These are phyloP conservation scores for Isabelozyma rhagii DNA, from an alignment of 805 yeast species.

Conservation along the genomic window DNA sequence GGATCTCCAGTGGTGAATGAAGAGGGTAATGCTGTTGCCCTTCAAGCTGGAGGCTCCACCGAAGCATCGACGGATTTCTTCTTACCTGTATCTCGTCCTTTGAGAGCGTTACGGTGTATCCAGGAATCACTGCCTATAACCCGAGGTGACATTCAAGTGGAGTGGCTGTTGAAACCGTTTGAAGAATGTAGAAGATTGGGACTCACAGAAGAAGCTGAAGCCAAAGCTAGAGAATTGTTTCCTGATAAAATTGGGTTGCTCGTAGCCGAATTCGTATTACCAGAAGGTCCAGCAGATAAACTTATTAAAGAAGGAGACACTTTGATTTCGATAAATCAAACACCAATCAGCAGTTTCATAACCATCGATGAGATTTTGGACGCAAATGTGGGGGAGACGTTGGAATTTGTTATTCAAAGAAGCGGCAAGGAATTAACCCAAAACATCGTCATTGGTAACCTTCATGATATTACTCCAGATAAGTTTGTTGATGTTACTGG, in stretches of 20 bases:
- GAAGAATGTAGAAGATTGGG: slow-evolving; percentile 91
- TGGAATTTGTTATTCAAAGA: slow-evolving; percentile 64
- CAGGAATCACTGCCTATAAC: slow-evolving; percentile 60
- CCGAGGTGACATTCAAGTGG: slow-evolving; percentile 90
- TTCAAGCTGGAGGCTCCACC: slow-evolving; percentile 91
- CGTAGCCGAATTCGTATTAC: slow-evolving; percentile 78
- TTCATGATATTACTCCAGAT: slow-evolving; percentile 80
- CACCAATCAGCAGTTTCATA: slow-evolving; percentile 63
- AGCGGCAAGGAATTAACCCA: slow-evolving; percentile 61
- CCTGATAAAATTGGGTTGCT: slow-evolving; percentile 77
- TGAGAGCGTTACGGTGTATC: slow-evolving; percentile 75
- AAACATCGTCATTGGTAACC: slow-evolving; percentile 60
- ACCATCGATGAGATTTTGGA: slow-evolving; percentile 84
- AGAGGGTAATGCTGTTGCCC: slow-evolving; percentile 82
- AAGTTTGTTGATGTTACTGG: slow-evolving; percentile 82
- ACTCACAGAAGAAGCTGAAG: slow-evolving; percentile 69
- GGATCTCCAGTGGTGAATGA: slow-evolving; percentile 96
- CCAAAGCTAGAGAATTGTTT: slow-evolving; percentile 59
- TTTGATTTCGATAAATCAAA: slow-evolving; percentile 67
- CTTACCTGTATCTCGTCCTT: slow-evolving; percentile 78
- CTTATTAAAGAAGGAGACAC: slow-evolving; percentile 82
- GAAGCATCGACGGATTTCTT: slow-evolving; percentile 94
- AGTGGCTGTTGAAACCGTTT: slow-evolving; percentile 82
- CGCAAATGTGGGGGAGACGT: slow-evolving; percentile 55
- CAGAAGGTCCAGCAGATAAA: slow-evolving; percentile 80